phyloP scores from a whole-genome alignment of 306 rosid genomes.

The Sicyos edulis region DNA sequence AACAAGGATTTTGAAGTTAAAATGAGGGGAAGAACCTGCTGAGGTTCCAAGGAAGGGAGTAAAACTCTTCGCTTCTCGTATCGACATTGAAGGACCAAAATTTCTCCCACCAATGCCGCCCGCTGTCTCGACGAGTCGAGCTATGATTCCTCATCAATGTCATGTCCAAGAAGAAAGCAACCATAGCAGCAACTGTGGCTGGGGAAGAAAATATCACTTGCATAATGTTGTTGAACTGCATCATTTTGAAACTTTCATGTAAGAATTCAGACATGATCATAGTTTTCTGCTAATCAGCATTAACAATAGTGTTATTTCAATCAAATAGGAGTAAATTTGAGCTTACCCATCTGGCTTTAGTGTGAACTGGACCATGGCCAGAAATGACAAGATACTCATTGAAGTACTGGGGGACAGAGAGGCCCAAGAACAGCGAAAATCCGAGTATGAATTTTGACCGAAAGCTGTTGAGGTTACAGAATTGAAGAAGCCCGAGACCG shows the following conservation, averaged over 20 bases:
- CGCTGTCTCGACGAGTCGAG: conserved; percentile 59
- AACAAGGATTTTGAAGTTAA: conserved; percentile 25
- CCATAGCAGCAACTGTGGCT: conserved; percentile 58
- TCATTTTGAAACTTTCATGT: neutral
- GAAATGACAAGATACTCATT: conserved; percentile 33
- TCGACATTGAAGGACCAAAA: conserved; percentile 48
- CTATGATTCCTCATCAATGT: conserved; percentile 38
- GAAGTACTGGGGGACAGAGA: conserved; percentile 75
- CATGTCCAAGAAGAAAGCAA: conserved; percentile 54
- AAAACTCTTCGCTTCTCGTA: conserved; percentile 59
- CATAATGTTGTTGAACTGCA: conserved; percentile 65
- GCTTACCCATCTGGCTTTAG: conserved; percentile 51
- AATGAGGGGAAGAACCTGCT: conserved; percentile 67
- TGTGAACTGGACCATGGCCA: conserved; percentile 61
- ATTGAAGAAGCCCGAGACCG: conserved; percentile 71
- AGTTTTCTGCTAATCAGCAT: neutral
- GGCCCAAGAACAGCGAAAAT: conserved; percentile 76
- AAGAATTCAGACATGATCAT: conserved; percentile 2
- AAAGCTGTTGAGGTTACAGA: conserved; percentile 77
- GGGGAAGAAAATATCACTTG: conserved; percentile 75
- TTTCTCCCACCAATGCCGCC: conserved; percentile 84
- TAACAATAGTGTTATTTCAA: neutral
- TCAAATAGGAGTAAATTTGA: neutral
- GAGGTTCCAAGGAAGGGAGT: conserved; percentile 56
- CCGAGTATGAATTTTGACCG: conserved; percentile 67